A percentile compares a stretch with the other conserved stretches of the same genome.
phyloP scores from a whole-genome alignment of 2,329 filamentous ascomycete genomes.

The Elsinoe perseae region DNA sequence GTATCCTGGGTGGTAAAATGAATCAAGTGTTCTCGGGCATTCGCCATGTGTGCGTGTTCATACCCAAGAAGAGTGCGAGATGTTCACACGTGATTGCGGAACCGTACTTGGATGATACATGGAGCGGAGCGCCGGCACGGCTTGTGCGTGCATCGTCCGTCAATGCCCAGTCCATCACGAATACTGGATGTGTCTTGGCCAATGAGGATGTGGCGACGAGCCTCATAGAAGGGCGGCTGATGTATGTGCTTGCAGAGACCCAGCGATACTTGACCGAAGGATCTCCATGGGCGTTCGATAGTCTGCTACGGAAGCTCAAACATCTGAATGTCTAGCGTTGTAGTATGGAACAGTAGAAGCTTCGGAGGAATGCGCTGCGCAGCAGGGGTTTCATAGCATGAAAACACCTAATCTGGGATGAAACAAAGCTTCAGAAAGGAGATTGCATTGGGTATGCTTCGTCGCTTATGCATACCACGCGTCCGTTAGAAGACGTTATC shows the following conservation, averaged over 20 bases:
- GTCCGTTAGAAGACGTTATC: background rate
- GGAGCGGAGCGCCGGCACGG: too few relatives aligned
- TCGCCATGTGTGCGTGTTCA: too few relatives aligned
- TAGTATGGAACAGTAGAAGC: background rate
- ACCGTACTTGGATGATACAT: too few relatives aligned
- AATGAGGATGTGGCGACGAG: background rate
- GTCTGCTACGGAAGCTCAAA: background rate
- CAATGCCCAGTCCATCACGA: too few relatives aligned
- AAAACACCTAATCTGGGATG: background rate
- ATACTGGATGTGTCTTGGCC: background rate
- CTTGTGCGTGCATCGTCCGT: too few relatives aligned
- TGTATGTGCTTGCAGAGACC: background rate
- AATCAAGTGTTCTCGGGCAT: too few relatives aligned
- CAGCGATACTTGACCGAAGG: background rate
- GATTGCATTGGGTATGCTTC: background rate
- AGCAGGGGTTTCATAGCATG: background rate
- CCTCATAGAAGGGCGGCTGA: background rate
- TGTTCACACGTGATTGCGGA: too few relatives aligned
- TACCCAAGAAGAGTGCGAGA: too few relatives aligned
- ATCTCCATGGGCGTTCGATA: background rate
- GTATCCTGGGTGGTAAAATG: too few relatives aligned
- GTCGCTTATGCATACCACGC: constrained; percentile 2
- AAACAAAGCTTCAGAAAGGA: background rate
- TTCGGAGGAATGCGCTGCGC: background rate
- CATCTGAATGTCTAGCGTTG: background rate